Evolutionary conservation across 495 filamentous ascomycete species (phyloP), one percentile per base, ranked within the genome.

Genomic region (Astrothelium macrocarpum): DNA sequence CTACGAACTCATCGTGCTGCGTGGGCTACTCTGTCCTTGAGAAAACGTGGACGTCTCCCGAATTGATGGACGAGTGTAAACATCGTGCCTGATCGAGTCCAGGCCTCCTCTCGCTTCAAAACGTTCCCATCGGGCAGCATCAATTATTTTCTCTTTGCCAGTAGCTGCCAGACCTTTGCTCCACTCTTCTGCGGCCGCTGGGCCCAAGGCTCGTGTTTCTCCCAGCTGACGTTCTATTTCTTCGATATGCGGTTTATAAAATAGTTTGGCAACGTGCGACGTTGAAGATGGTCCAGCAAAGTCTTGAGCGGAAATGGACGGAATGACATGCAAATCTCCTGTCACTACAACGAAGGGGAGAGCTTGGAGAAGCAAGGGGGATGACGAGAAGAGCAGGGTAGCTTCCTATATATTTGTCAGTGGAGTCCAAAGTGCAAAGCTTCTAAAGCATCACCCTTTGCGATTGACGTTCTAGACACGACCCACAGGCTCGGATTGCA

Each of bases 141-240:
- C 84, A 28, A 77, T 74, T 42, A 80, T 78, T 20, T 76, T 62
- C 32, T 82, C 77, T 63, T 80, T 82, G n/a, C 87, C 85, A 62
- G 81, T 79, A 12, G 65, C 72, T 45, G 81, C 80, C 1, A 91
- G 79, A 14, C 88, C 87, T 72, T 90, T 90, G 5, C 85, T 72
- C 88, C 89, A 92, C 71, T 90, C 87, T 53, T 86, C 85, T 20
- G 80, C 79, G 10, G 84, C 79, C 18, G 85, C 84, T 3, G 76
- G 62, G 25, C 87, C 86, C 69, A 86, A 80, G 11, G 76, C 74
- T 62, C 79, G 81, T 53, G 83, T 87, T 1, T 82, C 75, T 25
- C 79, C 71, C 61, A 87, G 83, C 61, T 86, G 81, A 53, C 72
- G 63, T 61, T 79, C 76, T 43, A 91, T 79, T 18, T 72, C 68